Conservation (phyloP, 257 asterid species). For the Leptodermis oblonga region DNA sequence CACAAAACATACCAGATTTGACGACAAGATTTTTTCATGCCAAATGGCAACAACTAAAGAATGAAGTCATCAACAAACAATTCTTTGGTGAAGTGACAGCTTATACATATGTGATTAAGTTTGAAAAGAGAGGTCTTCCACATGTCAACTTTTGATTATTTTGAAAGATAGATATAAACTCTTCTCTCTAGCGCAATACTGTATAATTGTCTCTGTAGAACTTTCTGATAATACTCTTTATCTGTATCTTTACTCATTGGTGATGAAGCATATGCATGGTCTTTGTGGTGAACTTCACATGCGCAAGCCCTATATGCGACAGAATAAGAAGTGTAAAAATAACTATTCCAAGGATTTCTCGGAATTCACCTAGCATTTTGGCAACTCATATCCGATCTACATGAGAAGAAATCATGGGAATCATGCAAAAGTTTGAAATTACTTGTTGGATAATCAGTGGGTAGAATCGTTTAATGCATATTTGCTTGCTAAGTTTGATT, state of each 20-base stretch:
- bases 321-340: too few species aligned
- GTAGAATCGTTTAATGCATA: too few species aligned
- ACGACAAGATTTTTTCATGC: too few species aligned
- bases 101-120: background rate
- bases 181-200: background rate
- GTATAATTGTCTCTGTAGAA: background rate
- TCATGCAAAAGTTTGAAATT: too few species aligned
- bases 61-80: background rate
- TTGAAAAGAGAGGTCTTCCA: background rate
- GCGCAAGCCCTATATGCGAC: too few species aligned
- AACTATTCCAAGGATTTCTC: too few species aligned
- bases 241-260: background rate
- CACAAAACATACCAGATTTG: too few species aligned
- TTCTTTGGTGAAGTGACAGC: background rate
- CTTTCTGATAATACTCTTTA: background rate
- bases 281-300: background rate
- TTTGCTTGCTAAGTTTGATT: too few species aligned
- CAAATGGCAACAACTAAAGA: background rate
- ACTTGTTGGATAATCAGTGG: too few species aligned
- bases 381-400: too few species aligned
- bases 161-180: background rate
- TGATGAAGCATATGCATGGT: conserved; percentile 5
- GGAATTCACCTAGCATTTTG: too few species aligned
- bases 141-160: conserved; percentile 2
- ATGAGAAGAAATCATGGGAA: too few species aligned